These are phyloP conservation scores for Sarocladium brachiariae DNA, from an alignment of 2,329 filamentous ascomycete genomes.

Conservation along the genomic window DNA sequence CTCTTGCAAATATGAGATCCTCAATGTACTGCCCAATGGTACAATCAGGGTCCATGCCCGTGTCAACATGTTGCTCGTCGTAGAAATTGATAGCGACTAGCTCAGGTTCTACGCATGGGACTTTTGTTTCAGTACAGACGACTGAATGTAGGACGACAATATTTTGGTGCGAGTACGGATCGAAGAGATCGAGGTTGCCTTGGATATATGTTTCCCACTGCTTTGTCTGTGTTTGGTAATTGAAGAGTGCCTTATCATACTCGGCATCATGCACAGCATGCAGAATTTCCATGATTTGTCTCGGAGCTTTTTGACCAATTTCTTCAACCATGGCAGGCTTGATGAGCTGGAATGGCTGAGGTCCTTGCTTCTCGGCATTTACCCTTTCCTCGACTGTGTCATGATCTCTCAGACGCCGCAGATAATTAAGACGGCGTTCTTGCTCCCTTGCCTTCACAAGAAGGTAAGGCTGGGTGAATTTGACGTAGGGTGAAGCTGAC, in stretches of 20 bases:
- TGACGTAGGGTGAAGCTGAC: conserved; percentile 93
- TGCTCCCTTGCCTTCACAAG: conserved; percentile 88
- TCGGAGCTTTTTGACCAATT: conserved; percentile 70
- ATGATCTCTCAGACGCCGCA: conserved; percentile 78
- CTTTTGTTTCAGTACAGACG: conserved; percentile 87
- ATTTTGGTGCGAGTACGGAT: conserved; percentile 92
- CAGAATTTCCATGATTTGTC: conserved; percentile 85
- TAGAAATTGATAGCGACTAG: conserved; percentile 91
- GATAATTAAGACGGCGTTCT: conserved; percentile 73
- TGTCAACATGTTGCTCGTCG: conserved; percentile 75
- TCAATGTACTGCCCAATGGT: conserved; percentile 94
- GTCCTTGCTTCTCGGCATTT: conserved; percentile 40
- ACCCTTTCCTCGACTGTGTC: conserved; percentile 53
- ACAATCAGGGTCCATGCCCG: conserved; percentile 73
- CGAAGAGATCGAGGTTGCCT: conserved; percentile 81
- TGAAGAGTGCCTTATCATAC: conserved; percentile 89
- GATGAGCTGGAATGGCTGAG: conserved; percentile 79
- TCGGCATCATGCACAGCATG: conserved; percentile 95
- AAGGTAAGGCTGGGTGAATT: conserved; percentile 88
- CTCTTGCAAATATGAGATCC: conserved; percentile 71
- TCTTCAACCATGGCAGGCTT: conserved; percentile 92
- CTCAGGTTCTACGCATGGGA: conserved; percentile 86
- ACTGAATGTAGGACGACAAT: conserved; percentile 92
- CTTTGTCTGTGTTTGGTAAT: conserved; percentile 87
- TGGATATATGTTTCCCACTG: conserved; percentile 96